phyloP scores from a whole-genome alignment of 805 yeast species.

The Ogataea methylovora region DNA sequence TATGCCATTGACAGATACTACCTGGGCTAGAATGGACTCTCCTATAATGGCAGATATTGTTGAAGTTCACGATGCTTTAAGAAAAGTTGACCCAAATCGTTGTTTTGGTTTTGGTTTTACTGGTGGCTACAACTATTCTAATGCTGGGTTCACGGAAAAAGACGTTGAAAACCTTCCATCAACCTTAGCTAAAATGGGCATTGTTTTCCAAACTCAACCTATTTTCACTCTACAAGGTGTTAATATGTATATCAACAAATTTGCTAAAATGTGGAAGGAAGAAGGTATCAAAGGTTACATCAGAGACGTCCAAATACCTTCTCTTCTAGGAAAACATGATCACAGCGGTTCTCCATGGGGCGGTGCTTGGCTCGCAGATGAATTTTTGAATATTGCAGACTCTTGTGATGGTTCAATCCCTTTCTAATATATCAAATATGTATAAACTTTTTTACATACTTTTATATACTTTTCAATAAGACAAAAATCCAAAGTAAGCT shows the following conservation, averaged over 20 bases:
- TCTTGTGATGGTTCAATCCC: slow-evolving; percentile 10
- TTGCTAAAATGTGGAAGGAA: slow-evolving; percentile 37
- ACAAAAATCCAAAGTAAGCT: no score
- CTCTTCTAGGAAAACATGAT: slow-evolving; percentile 8
- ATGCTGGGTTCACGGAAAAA: slow-evolving; percentile 43
- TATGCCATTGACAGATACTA: slow-evolving; percentile 52
- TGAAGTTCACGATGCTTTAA: slow-evolving; percentile 38
- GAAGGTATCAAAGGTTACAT: slow-evolving; percentile 45
- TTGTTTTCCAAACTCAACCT: slow-evolving; percentile 41
- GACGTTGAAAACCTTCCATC: slow-evolving; percentile 41
- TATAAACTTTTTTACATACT: slow-evolving; percentile 2
- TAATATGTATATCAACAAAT: slow-evolving; percentile 44
- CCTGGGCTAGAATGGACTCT: slow-evolving; percentile 58
- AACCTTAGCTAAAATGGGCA: slow-evolving; percentile 50
- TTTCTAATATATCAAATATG: background rate
- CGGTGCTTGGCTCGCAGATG: slow-evolving; percentile 13
- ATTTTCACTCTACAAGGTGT: slow-evolving; percentile 51
- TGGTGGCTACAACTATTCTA: slow-evolving; percentile 56
- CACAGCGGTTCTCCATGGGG: slow-evolving; percentile 16
- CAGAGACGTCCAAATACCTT: slow-evolving; percentile 9
- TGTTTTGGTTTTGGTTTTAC: slow-evolving; percentile 54
- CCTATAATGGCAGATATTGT: slow-evolving; percentile 48
- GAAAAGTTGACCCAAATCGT: slow-evolving; percentile 39
- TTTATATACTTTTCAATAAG: no score
- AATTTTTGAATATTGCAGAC: slow-evolving; percentile 12